Percentiles rank a stretch among this genome's conserved stretches.
Conservation (phyloP, 23 red algal species). For the Chondrus crispus region DNA sequence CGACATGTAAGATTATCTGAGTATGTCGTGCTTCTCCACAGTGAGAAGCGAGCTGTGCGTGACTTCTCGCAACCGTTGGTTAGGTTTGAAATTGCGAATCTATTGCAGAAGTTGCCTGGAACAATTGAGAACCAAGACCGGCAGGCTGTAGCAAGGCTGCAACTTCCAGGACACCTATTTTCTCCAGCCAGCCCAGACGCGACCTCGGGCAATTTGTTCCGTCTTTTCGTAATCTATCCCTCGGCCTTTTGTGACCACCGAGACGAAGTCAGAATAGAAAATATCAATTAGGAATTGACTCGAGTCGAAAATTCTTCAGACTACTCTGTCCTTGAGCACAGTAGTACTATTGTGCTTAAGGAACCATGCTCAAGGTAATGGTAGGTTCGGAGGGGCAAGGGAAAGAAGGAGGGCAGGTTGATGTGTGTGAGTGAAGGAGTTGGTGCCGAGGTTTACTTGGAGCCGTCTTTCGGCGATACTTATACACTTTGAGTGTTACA, state of each 20-base stretch:
- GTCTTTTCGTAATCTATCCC: slow-evolving; percentile 41
- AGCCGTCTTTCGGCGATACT: too few species aligned
- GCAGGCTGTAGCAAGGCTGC: not conserved
- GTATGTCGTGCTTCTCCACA: not conserved
- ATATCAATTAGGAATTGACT: slow-evolving; percentile 50
- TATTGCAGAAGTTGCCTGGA: not conserved
- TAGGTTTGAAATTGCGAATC: not conserved
- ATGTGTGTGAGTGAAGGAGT: too few species aligned
- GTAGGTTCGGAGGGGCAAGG: too few species aligned
- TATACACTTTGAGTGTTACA: too few species aligned
- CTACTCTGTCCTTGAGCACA: too few species aligned
- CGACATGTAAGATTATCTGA: slow-evolving; percentile 13
- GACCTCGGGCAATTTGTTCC: slow-evolving; percentile 70
- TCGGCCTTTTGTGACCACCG: slow-evolving; percentile 66
- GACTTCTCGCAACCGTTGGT: not conserved
- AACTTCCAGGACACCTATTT: not conserved
- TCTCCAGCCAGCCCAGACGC: slow-evolving; percentile 85
- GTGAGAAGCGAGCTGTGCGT: slow-evolving; percentile 24
- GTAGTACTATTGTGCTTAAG: too few species aligned
- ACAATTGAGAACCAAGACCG: not conserved
- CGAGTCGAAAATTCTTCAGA: slow-evolving; percentile 59
- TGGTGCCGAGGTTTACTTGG: too few species aligned
- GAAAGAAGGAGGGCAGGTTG: too few species aligned
- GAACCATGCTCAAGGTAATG: too few species aligned
- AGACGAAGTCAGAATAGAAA: slow-evolving; percentile 69